Conservation (phyloP, 176 grass and related monocot species). For the Coix lacrymajobi region DNA sequence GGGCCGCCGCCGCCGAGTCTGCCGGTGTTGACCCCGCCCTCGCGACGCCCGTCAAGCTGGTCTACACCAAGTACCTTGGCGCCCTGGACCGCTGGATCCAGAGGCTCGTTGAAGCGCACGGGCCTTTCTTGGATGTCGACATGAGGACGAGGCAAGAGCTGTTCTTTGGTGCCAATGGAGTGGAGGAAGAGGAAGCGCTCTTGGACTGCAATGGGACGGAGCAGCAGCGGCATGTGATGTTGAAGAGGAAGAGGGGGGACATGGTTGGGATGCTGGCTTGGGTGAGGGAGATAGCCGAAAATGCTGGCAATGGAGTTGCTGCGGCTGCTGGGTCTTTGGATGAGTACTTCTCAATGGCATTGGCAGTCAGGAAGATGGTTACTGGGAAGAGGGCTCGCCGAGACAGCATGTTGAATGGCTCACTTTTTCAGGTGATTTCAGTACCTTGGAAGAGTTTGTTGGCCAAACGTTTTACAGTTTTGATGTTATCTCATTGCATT, state of each 20-base stretch:
- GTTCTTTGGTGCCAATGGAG: constrained; percentile 18
- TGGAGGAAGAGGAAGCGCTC: constrained; percentile 7
- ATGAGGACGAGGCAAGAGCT: background rate
- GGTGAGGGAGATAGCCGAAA: constrained; percentile 35
- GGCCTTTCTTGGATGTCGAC: constrained; percentile 27
- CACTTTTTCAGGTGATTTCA: constrained; percentile 34
- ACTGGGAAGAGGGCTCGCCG: constrained; percentile 22
- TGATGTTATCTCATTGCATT: background rate
- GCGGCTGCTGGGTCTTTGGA: background rate
- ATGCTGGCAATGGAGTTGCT: background rate
- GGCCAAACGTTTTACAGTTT: background rate
- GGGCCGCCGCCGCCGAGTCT: constrained; percentile 40
- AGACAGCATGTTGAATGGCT: background rate
- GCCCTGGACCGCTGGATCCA: constrained; percentile 50
- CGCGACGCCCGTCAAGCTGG: constrained; percentile 38
- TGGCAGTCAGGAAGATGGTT: constrained; percentile 22
- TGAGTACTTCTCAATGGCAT: constrained; percentile 16
- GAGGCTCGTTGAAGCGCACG: constrained; percentile 22
- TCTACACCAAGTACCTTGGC: constrained; percentile 56
- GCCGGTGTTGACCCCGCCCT: constrained; percentile 14
- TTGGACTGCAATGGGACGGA: constrained; percentile 6
- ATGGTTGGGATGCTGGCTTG: constrained; percentile 47
- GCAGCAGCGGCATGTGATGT: background rate
- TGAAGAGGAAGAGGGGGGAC: constrained; percentile 47
- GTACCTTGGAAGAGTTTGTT: background rate